Conservation (phyloP, 768 basidiomycete species). For the Tephrocybe sp. region DNA sequence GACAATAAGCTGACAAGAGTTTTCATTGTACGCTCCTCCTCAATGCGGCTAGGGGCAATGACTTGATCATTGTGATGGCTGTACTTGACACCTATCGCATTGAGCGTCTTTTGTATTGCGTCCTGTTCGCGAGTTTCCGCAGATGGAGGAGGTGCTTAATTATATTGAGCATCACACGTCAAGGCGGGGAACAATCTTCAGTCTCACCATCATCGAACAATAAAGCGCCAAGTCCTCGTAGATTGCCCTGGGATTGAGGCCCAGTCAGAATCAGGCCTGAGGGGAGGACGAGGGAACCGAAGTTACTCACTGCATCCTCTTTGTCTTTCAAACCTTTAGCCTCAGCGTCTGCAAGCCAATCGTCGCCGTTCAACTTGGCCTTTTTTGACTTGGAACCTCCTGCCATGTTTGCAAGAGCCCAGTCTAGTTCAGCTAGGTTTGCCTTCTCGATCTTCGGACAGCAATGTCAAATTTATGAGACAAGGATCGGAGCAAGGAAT, state of each 20-base stretch:
- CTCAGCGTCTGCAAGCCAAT: constrained; percentile 42
- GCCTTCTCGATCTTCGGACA: constrained; percentile 70
- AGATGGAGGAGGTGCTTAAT: constrained; percentile 22
- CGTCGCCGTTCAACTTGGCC: constrained; percentile 27
- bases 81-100: constrained; percentile 63
- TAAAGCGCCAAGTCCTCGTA: constrained; percentile 62
- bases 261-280: neutral
- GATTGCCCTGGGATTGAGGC: constrained; percentile 36
- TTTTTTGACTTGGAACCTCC: constrained; percentile 37
- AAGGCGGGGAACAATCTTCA: neutral
- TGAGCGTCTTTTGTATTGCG: constrained; percentile 51
- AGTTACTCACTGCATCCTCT: constrained; percentile 36
- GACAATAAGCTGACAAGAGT: constrained; percentile 38
- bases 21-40: constrained; percentile 57
- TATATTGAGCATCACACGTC: neutral
- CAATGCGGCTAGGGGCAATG: constrained; percentile 63
- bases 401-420: constrained; percentile 71
- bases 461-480: neutral
- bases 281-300: neutral
- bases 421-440: constrained; percentile 70
- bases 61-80: constrained; percentile 75
- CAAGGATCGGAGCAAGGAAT: neutral
- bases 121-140: constrained; percentile 37
- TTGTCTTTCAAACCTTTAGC: constrained; percentile 37
- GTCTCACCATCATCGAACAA: constrained; percentile 64